These are phyloP conservation scores for Halenospora varia DNA, from an alignment of 495 filamentous ascomycete species.

Conservation along the genomic window DNA sequence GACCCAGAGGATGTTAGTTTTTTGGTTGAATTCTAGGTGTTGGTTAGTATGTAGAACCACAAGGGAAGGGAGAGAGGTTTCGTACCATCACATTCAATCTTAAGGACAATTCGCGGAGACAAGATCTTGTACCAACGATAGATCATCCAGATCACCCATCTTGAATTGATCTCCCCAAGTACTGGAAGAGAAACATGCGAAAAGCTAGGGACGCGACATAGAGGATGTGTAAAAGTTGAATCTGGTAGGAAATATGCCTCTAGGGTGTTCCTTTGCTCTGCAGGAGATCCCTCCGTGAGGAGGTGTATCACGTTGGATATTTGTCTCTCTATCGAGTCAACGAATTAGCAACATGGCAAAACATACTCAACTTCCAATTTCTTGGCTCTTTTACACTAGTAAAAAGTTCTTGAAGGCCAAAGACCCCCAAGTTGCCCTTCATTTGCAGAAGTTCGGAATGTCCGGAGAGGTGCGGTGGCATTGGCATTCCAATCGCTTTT, in stretches of 20 bases:
- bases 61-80: slow-evolving; percentile 1
- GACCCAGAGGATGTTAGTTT: slow-evolving; percentile 62
- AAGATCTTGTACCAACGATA: slow-evolving; percentile 88
- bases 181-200: slow-evolving; percentile 35
- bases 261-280: slow-evolving; percentile 57
- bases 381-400: too few species aligned
- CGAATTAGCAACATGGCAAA: too few species aligned
- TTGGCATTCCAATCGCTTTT: not conserved
- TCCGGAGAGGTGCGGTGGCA: not conserved
- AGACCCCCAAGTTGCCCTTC: not conserved
- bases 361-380: too few species aligned
- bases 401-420: not conserved
- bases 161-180: slow-evolving; percentile 46
- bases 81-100: slow-evolving; percentile 65
- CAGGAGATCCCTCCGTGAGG: slow-evolving; percentile 61
- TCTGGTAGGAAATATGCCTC: slow-evolving; percentile 65
- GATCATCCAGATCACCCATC: slow-evolving; percentile 60
- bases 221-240: slow-evolving; percentile 74
- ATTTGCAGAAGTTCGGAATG: not conserved
- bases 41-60: slow-evolving; percentile 2
- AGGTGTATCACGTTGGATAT: slow-evolving; percentile 59
- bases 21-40: slow-evolving; percentile 61
- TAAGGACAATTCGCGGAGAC: slow-evolving; percentile 66
- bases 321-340: slow-evolving; percentile 28
- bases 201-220: slow-evolving; percentile 68